phyloP scores from a whole-genome alignment of 768 basidiomycete species.

The Pluteus cervinus region DNA sequence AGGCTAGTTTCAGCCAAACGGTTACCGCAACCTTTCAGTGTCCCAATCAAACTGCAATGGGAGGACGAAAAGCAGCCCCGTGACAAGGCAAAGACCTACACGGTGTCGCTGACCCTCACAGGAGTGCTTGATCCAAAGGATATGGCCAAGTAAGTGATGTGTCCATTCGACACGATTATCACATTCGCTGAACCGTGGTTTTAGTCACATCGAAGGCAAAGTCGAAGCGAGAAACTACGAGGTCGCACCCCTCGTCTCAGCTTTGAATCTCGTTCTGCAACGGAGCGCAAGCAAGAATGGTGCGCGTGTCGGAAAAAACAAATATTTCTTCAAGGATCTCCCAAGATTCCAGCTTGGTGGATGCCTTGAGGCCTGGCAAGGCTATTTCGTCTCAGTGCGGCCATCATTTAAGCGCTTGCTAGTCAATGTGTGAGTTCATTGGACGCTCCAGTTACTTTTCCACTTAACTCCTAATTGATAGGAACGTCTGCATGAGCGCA shows the following conservation, averaged over 20 bases:
- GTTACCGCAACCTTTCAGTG: constrained; percentile 39
- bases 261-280: constrained; percentile 53
- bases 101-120: constrained; percentile 11
- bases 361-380: constrained; percentile 33
- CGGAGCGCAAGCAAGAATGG: constrained; percentile 39
- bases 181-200: neutral
- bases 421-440: constrained; percentile 42
- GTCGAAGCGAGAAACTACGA: constrained; percentile 39
- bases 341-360: constrained; percentile 20
- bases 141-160: neutral
- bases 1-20: constrained; percentile 38
- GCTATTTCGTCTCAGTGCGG: constrained; percentile 46
- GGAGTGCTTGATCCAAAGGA: constrained; percentile 1
- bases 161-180: neutral
- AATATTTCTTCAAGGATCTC: constrained; percentile 56
- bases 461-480: constrained; percentile 9
- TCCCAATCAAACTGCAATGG: constrained; percentile 36
- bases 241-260: constrained; percentile 43
- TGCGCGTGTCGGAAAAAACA: constrained; percentile 47
- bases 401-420: constrained; percentile 42
- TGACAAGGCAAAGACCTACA: constrained; percentile 34
- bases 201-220: constrained; percentile 27
- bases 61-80: constrained; percentile 29
- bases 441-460: neutral
- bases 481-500: constrained; percentile 51